A percentile compares a stretch with the other conserved stretches of the same genome.
phyloP scores from a whole-genome alignment of 2,329 filamentous ascomycete genomes.

The Tolypocladium inflatum region DNA sequence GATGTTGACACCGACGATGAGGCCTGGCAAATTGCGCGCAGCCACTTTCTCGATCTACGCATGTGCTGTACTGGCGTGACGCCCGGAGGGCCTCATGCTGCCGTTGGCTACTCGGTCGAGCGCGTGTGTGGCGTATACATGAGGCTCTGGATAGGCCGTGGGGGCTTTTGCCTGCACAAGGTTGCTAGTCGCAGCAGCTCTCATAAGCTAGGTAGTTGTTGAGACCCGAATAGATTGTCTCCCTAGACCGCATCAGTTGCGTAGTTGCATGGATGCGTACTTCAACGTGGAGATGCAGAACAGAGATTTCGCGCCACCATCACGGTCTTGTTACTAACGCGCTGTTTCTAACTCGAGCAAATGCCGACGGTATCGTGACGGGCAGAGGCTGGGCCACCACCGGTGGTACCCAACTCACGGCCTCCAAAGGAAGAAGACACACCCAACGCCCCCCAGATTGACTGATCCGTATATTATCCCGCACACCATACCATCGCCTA shows the following conservation, averaged over 20 bases:
- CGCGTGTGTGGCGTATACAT: not conserved
- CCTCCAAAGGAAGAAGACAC: not conserved
- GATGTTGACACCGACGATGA: slow-evolving; percentile 3
- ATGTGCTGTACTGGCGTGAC: not conserved
- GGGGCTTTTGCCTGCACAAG: not conserved
- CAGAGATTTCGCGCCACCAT: not conserved
- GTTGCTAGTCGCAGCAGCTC: not conserved
- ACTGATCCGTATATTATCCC: not conserved
- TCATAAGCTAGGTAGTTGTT: not conserved
- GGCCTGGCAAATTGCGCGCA: not conserved
- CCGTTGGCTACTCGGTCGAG: not conserved
- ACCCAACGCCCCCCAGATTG: not conserved
- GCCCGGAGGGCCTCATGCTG: not conserved
- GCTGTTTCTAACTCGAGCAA: not conserved
- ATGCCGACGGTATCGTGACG: not conserved
- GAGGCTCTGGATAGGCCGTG: not conserved
- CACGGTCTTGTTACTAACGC: not conserved
- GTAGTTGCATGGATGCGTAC: not conserved
- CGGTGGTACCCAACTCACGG: not conserved
- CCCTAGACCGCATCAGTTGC: not conserved
- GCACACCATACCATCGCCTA: not conserved
- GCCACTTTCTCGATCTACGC: not conserved
- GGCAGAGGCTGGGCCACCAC: not conserved
- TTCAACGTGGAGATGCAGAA: not conserved
- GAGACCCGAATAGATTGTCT: slow-evolving; percentile 1